Base-by-base conservation (phyloP, 2,329 filamentous ascomycete species). In the Aureobasidium sp. region DNA sequence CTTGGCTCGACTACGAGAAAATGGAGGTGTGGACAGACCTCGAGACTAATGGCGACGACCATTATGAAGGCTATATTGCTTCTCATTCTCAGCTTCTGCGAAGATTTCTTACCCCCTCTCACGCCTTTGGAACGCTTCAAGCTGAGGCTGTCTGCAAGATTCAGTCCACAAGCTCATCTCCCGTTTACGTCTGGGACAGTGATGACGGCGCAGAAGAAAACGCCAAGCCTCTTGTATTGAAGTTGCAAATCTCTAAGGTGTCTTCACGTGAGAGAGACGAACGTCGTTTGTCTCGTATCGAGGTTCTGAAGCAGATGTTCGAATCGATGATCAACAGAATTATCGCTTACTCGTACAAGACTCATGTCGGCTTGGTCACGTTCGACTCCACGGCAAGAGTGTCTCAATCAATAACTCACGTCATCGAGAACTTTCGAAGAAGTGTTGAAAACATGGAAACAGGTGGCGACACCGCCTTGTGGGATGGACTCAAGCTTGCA, bases 241-340 rank as follows among this genome's bases (percentile, higher is more conserved):
- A 60, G 30, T 27, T 60, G 1, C 1, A 29, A 6, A 3, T 60
- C 47, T 42, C 52, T 2, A 13, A 34, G 30, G 32, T 9, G 3
- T 10, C 32, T 8, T 15, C 16, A 3, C 21, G 5, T 4, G 6
- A 37, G 8, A n/a, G 44, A 9, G 3, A 10, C 0, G 8, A 52
- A 36, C 27, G 36, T 21, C n/a, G 16, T 25, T 8, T 59, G 13
- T 44, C 62, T 30, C 65, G 71, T 11, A 65, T 75, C 10, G 72
- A 73, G 44, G 72, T 75, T 3, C 62, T 73, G 16, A 74, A 75
- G 63, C 69, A 75, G 55, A 71, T 75, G 65, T 76, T 75, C 58
- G 69, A 73, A 44, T 69, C 71, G 7, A 69, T 73, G 61, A 67
- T 75, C 63, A 74, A 76, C 58, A 65, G 73, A 7, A 65, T 72